Evolutionary conservation across 495 filamentous ascomycete species (phyloP), one percentile per base, ranked within the genome.

Genomic region (Podospora fimiseda): DNA sequence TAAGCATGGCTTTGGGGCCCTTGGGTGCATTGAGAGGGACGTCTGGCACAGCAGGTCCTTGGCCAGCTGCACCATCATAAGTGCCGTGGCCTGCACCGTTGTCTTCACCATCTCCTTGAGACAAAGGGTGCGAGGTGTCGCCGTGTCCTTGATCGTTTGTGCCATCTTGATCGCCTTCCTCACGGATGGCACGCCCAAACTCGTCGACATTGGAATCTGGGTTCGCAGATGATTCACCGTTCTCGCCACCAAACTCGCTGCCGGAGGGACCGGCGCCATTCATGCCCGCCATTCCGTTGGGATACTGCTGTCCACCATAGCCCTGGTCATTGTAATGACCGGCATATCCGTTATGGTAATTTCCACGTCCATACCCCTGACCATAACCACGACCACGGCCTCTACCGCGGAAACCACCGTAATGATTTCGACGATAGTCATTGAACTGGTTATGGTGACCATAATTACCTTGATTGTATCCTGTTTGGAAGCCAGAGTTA

Each of bases 1-100:
- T 82, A 56, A 94, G 75, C 84, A 97, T 90, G 15, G 94, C 93
- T 68, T 93, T 90, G 2, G 93, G 93, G 1, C 89, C 93, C 47
- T 86, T 93, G 23, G 93, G 93, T 21, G 93, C 93, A 67, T 80
- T 81, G 40, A 76, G 56, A 14, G 76, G 78, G 20, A 77, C 72
- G 62, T 77, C 76, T 19, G 72, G 72, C 30, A 58, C 56, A 51
- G 58, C 24, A 18, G 37, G 6, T 22, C 33, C 16, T 22, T 16
- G 37, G 18, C 38, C 22, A 13, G 5, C 38, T 15, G 19, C 40
- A 24, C 30, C 58, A 14, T 50, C 58, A 27, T 40, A 44, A 9
- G 43, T 22, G 21, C 39, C 49, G 15, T 47, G 44, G 14, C 23
- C 21, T 23, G 44, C 23, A 38, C 30, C 15, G 0, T 43, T 50